Base-by-base conservation (phyloP, 2,329 filamentous ascomycete species). In the Leptographium wingfieldii region DNA sequence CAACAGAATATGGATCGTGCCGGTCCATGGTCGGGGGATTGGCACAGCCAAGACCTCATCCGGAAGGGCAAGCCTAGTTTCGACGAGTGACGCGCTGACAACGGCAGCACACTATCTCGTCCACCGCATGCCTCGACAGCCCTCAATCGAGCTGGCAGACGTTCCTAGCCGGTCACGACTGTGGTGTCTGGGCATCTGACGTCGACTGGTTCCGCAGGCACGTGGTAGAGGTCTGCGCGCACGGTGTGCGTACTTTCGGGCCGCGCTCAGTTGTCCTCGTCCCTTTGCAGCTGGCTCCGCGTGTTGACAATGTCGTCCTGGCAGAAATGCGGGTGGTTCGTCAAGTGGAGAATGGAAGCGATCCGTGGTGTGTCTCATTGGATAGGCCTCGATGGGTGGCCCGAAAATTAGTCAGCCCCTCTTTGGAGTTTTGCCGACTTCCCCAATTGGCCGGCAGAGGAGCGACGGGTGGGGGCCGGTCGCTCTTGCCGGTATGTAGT, bases 21-120 rank as follows among this genome's bases (percentile, higher is more conserved):
- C 49, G 59, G 43, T 65, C 63, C 63, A 64, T 65, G 56, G 31
- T 52, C 31, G 46, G 54, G n/a, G 25, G 16, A 27, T 29, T 19
- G 14, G 14, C 12, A n/a, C 27, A 6, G 49, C 27, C 49, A 22
- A 16, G 27, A 27, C 27, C 49, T 52, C 49, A 52, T 52, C 49
- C 49, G 49, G 49, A 27, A 29, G 19, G 38, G 38, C 16, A 7
- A 3, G 43, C 16, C 3, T 7, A 19, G 5, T n/a, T n/a, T n/a
- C 19, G 7, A 46, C 43, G 33, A 35, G 33, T 9, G 43, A 46
- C 43, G 43, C 43, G 43, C 43, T n/a, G 43, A 7, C 40, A 46
- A n/a, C 43, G 43, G 14, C 43, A 46, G 43, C 43, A 46, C 43
- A 46, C 43, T 46, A 46, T 46, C 43, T n/a, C 16, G 16, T 46